Base-by-base conservation (phyloP, 2,329 filamentous ascomycete species). In the Xylaria sp. region DNA sequence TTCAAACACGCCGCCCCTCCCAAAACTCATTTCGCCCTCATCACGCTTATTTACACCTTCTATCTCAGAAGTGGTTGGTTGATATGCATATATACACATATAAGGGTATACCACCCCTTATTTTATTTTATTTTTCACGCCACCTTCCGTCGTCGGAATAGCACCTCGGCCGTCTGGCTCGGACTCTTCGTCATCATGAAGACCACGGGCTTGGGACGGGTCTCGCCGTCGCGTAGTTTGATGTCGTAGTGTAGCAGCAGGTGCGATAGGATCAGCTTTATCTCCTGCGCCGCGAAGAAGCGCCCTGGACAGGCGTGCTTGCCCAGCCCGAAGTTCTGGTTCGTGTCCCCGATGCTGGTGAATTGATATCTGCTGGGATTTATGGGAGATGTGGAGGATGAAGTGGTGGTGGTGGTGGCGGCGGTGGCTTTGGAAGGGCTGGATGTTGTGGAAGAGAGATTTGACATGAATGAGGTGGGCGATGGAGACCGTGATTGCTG, bases 261-360 rank as follows among this genome's bases (percentile, higher is more conserved):
- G 51, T 80, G 73, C 1, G 79, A 78, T 15, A 84, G 69, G 20
- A 83, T 78, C 69, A 83, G 72, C 73, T 84, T 83, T 73, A 83
- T 81, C 75, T 83, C 80, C 67, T 81, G 79, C 27, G 75, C 75
- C 10, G 81, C 81, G 67, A 83, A 83, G 77, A 83, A 83, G 0
- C 81, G 77, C 0, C 81, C 82, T 0, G 80, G 81, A 62, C 80
- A 81, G 5, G 80, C 80, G 66, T 81, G 78, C n/a, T 77, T 75
- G 4, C 79, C 80, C 0, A 78, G 77, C 0, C 80, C 80, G 61
- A 81, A 81, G 20, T 77, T 78, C 54, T 80, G 72, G 55, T 74
- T 79, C 10, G 74, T 71, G 63, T 79, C 73, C n/a, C 76, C 74
- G 60, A 80, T 78, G 70, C 77, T 80, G 29, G 79, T 75, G 67